Percentiles rank a stretch among this genome's conserved stretches.
phyloP scores from a whole-genome alignment of 495 filamentous ascomycete species.

The Penicillium parvum region DNA sequence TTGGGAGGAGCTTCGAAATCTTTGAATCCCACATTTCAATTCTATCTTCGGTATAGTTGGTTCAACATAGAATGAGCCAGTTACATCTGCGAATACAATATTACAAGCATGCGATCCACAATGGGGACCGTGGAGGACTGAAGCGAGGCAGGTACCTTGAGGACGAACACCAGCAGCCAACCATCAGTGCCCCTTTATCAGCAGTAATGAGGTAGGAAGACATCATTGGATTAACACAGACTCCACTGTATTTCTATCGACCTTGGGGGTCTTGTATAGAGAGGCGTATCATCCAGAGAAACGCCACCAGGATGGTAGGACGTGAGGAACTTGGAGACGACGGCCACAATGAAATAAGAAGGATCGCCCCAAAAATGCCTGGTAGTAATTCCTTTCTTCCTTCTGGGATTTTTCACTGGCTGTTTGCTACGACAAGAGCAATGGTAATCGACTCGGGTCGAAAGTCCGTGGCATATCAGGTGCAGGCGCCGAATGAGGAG shows the following conservation, averaged over 20 bases:
- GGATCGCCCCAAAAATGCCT: constrained; percentile 16
- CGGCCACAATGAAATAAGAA: constrained; percentile 10
- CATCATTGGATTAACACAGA: constrained; percentile 5
- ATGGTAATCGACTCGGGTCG: constrained; percentile 35
- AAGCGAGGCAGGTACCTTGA: constrained; percentile 22
- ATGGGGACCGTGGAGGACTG: constrained; percentile 28
- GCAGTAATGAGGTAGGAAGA: neutral
- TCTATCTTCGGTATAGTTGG: too few species aligned
- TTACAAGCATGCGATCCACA: constrained; percentile 4
- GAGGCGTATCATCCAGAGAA: constrained; percentile 4
- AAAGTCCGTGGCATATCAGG: constrained; percentile 19
- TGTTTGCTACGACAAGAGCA: neutral
- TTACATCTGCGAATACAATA: constrained; percentile 1
- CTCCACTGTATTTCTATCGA: constrained; percentile 9
- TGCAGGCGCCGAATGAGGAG: constrained; percentile 5
- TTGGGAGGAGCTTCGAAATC: too few species aligned
- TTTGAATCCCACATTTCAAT: too few species aligned
- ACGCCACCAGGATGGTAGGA: neutral
- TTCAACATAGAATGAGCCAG: constrained; percentile 1
- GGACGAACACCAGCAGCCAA: constrained; percentile 14
- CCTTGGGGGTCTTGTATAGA: constrained; percentile 12
- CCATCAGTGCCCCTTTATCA: constrained; percentile 19
- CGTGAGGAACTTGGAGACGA: constrained; percentile 29
- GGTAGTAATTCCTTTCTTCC: neutral
- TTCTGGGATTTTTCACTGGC: too few species aligned